Evolutionary conservation across 495 filamentous ascomycete species (phyloP).

Genomic region (Hyaloscypha finlandica): DNA sequence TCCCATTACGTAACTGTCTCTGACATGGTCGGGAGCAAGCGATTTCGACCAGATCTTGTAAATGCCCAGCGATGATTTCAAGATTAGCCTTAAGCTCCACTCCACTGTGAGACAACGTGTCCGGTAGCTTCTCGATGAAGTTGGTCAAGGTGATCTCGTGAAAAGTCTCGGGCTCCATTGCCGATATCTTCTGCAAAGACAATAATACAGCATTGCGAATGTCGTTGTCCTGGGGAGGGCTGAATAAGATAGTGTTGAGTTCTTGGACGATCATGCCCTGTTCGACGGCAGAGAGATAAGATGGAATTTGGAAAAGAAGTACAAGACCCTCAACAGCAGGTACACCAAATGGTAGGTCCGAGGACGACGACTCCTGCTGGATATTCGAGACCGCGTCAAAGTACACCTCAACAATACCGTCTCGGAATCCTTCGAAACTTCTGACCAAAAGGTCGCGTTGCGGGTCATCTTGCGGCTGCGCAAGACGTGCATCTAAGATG

Average conservation of each 20-base stretch:
- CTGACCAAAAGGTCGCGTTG: neutral
- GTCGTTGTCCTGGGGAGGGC: neutral
- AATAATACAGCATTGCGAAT: slow-evolving; percentile 5
- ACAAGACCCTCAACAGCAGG: slow-evolving; percentile 24
- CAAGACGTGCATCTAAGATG: slow-evolving; percentile 25
- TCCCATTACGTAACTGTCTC: neutral
- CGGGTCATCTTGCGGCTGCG: neutral
- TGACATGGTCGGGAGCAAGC: slow-evolving; percentile 11
- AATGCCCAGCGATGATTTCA: neutral
- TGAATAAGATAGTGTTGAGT: slow-evolving; percentile 12
- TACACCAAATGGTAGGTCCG: slow-evolving; percentile 12
- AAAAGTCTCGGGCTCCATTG: slow-evolving; percentile 15
- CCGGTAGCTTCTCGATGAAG: slow-evolving; percentile 23
- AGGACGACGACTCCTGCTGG: neutral
- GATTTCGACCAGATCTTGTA: slow-evolving; percentile 25
- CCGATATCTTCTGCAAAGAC: slow-evolving; percentile 19
- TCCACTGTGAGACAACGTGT: neutral
- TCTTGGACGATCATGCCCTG: slow-evolving; percentile 21
- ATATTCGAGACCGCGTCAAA: slow-evolving; percentile 16
- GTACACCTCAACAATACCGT: slow-evolving; percentile 22
- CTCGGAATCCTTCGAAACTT: slow-evolving; percentile 12
- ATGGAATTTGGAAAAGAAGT: slow-evolving; percentile 13
- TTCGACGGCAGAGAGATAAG: slow-evolving; percentile 18
- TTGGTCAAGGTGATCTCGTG: slow-evolving; percentile 16
- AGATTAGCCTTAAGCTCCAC: neutral